A percentile compares a stretch with the other conserved stretches of the same genome.
These are phyloP conservation scores for Sesbania bispinosa DNA, from an alignment of 306 rosid species.

Conservation along the genomic window DNA sequence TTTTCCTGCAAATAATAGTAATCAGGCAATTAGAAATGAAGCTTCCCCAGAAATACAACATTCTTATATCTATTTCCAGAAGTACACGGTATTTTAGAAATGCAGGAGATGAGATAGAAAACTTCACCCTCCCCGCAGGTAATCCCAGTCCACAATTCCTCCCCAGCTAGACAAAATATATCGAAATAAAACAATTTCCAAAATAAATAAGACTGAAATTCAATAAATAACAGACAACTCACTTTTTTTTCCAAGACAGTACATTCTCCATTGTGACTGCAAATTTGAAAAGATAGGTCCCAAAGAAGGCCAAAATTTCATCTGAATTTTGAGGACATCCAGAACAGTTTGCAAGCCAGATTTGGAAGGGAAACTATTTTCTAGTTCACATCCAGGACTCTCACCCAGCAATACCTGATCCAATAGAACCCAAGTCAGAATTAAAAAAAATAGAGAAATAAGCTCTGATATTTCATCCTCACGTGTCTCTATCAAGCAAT, in stretches of 20 bases:
- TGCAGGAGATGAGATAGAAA: background rate
- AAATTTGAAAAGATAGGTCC: constrained; percentile 49
- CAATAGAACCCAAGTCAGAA: constrained; percentile 31
- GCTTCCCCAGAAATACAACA: background rate
- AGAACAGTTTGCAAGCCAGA: constrained; percentile 69
- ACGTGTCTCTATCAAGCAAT: constrained; percentile 53
- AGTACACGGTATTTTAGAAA: background rate
- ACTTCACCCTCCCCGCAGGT: background rate
- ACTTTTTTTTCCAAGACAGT: constrained; percentile 46
- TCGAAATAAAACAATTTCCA: background rate
- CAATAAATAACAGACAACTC: constrained; percentile 39
- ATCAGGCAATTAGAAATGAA: constrained; percentile 23
- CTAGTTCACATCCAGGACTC: constrained; percentile 47
- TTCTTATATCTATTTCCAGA: background rate
- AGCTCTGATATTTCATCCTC: constrained; percentile 68
- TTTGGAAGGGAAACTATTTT: constrained; percentile 54
- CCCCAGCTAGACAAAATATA: constrained; percentile 42
- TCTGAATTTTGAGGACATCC: constrained; percentile 79
- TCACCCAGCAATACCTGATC: constrained; percentile 80
- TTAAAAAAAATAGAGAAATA: background rate
- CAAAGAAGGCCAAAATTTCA: constrained; percentile 72
- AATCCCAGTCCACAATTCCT: constrained; percentile 49
- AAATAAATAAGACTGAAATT: background rate
- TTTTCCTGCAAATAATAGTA: constrained; percentile 36
- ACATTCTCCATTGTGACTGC: constrained; percentile 51